Evolutionary conservation across 2,329 filamentous ascomycete species (phyloP), one percentile per base, ranked within the genome.

Genomic region (Ceratocystis smalleyi): DNA sequence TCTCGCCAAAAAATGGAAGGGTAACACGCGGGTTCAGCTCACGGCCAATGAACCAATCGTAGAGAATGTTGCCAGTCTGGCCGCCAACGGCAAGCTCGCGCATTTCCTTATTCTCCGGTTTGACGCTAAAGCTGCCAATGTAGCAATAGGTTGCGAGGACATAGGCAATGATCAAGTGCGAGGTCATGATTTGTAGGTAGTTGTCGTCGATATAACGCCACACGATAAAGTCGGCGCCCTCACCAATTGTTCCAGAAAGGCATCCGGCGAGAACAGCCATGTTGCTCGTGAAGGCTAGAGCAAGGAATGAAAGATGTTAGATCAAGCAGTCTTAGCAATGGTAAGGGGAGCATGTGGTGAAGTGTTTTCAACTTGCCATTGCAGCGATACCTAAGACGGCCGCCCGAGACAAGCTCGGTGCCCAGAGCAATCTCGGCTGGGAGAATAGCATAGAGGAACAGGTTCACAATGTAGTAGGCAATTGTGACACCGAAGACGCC

Each of bases 1-100:
- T 80, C 69, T 90, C 87, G 66, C 90, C 89, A 68, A 96, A 80
- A 60, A 95, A 73, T 1, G 91, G 91, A 27, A 96, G 76, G 0
- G 80, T 83, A 66, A 95, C 75, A 60, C 91, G 89, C 2, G 92
- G 92, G 75, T 97, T 97, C 67, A 97, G 84, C 74, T 97, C 92
- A 32, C 92, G 88, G 22, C 92, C 92, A 68, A 97, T 96, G 76
- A 91, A 97, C 84, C 90, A 97, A 75, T 97, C 92, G 74, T 97
- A 96, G 45, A 96, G 75, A 68, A 90, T 77, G 74, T 95, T 96
- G 65, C 91, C 91, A 1, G 84, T 85, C 71, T 88, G 83, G 17
- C 91, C 91, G 54, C 91, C 91, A 1, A 83, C 83, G 0, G 91
- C 91, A 6, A 97, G 81, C 73, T 94, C 86, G 49, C 91, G 88